Evolutionary conservation across 768 basidiomycete genomes (phyloP).

Genomic region (Collybiopsis confluens): DNA sequence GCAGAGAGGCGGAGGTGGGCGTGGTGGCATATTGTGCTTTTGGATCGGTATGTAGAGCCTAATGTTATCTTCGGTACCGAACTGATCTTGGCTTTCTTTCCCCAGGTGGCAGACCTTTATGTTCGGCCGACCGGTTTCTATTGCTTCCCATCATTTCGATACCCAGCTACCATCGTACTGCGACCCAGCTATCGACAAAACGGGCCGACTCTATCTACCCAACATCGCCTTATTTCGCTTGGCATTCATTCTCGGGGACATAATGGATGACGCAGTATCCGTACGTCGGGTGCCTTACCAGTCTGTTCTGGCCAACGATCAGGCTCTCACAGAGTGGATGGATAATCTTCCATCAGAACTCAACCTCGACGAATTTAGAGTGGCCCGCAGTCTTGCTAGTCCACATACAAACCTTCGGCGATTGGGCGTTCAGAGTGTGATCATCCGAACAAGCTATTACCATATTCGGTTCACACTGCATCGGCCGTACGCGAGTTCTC

Average conservation of each 20-base stretch:
- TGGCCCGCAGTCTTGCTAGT: conserved; percentile 70
- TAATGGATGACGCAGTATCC: conserved; percentile 82
- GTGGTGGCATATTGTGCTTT: conserved; percentile 84
- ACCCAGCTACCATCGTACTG: conserved; percentile 71
- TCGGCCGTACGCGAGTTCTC: conserved; percentile 59
- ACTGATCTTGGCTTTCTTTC: conserved; percentile 5
- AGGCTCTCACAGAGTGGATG: conserved; percentile 69
- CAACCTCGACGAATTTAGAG: conserved; percentile 70
- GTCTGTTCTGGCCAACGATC: conserved; percentile 67
- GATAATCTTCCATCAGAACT: conserved; percentile 72
- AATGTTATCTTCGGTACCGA: conserved; percentile 7
- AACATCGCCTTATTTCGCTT: conserved; percentile 73
- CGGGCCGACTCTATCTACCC: conserved; percentile 64
- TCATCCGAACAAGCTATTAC: conserved; percentile 71
- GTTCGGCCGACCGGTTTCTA: conserved; percentile 73
- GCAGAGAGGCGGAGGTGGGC: conserved; percentile 83
- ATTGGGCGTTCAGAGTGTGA: conserved; percentile 76
- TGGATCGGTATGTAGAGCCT: conserved; percentile 56
- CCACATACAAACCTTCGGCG: conserved; percentile 55
- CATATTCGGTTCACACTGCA: conserved; percentile 85
- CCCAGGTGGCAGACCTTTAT: conserved; percentile 83
- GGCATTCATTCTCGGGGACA: conserved; percentile 77
- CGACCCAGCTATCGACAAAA: conserved; percentile 59
- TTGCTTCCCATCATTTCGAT: conserved; percentile 81
- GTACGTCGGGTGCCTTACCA: conserved; percentile 78